Evolutionary conservation across 1,139 yeast species (phyloP), one percentile per base, ranked within the genome.

Genomic region (Debaryomyces singareniensis): DNA sequence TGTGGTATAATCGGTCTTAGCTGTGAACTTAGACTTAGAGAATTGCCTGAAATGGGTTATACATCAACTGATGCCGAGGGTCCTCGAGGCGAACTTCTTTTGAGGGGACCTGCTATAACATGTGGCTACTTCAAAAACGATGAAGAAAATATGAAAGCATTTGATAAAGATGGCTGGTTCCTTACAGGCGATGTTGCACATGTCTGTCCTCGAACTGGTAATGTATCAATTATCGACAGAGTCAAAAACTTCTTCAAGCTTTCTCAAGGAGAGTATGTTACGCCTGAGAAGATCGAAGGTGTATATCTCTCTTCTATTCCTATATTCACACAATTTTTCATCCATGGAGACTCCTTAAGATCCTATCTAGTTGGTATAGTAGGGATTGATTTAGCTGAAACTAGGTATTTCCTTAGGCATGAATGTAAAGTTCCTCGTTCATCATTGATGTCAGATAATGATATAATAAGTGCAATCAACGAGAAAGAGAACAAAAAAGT

Each of bases 201-300:
- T 37, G 57, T 82, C 36, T 51, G 52, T 20, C 75, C 68, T 31
- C 45, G 46, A 6, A 58, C 61, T 23, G 86, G 85, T 14, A 66
- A 83, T 35, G 49, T 82, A 14, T 59, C 47, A 39, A 78, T 82
- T 33, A 68, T 82, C 43, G 93, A 82, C 49, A 68, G 93, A 38
- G 87, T 81, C 28, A 82, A 82, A 61, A 82, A 82, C 54, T 81
- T 82, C 58, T 82, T 81, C 68, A 82, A 82, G 54, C 65, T 82
- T 44, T 72, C 89, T 1, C 93, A 82, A 53, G 93, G 93, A 36
- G 93, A 82, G 53, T 82, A 82, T 51, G 74, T 82, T 32, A 79
- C 87, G 2, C 89, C 91, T 3, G 93, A 82, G 49, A 77, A 74
- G 51, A 75, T 82, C 38, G 93, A 82, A 48, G 78, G 76, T 46